Evolutionary conservation across 148 eudicot genomes (phyloP), one percentile per base, ranked within the genome.

Genomic region (Chenopodium suecicum): DNA sequence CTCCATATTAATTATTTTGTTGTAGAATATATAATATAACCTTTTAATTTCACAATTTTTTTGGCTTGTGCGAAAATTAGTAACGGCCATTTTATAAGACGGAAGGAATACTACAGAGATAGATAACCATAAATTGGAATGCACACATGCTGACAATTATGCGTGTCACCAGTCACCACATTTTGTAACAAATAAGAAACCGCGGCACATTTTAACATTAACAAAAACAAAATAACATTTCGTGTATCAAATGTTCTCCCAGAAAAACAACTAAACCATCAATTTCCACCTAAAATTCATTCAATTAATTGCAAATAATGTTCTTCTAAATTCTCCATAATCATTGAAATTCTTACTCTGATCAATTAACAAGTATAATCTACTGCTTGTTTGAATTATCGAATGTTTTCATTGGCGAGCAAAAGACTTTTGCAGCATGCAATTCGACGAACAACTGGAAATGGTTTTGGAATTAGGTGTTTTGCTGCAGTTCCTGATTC

Each of bases 401-500:
- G 14, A 29, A 11, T 67, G 62, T 56, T 17, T 70, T 68, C 73
- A 58, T 63, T 76, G 85, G 88, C 84, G 82, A 86, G 81, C 77
- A 74, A 79, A 73, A 82, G 87, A 80, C 29, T 82, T 31, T 47
- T 85, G 75, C 79, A 82, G 54, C 68, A 32, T 31, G 79, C 47
- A 2, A 46, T 34, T 1, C 16, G 67, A 82, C 70, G 76, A 78
- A 54, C 44, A 74, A 54, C 27, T 11, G 10, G 71, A 32, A 41
- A n/a, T 12, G 71, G 81, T 54, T 16, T 50, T 12, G 56, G 83
- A 13, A 77, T 27, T 0, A 88, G 93, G 88, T 58, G 76, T 44
- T 91, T 86, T 63, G 78, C 90, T 22, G 84, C 86, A 66, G 65
- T 83, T 22, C 83, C 98, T 14, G 88, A 94, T 44, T 77, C 81